Evolutionary conservation across 345 rosid species (phyloP).

Genomic region (Cardiospermum halicacabum): DNA sequence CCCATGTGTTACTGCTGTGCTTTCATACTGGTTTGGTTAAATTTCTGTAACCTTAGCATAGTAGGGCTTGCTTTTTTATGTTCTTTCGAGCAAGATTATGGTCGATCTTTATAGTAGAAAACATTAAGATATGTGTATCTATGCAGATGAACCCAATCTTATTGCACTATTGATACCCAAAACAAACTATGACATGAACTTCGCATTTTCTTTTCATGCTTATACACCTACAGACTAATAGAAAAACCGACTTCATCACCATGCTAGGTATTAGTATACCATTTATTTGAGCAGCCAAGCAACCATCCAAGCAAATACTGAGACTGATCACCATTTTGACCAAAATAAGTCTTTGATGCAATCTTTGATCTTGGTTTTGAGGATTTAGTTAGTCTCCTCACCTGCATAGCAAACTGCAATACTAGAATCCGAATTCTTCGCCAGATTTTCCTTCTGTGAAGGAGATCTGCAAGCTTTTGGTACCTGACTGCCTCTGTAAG

Average conservation of each 20-base stretch:
- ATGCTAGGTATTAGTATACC: not conserved
- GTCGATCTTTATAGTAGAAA: too few relatives aligned
- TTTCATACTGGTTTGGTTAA: not conserved
- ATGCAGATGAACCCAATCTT: not conserved
- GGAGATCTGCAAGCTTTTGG: slow-evolving; percentile 48
- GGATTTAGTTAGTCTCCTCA: slow-evolving; percentile 8
- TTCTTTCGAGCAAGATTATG: too few relatives aligned
- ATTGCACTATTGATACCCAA: not conserved
- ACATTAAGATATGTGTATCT: too few relatives aligned
- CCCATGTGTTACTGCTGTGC: not conserved
- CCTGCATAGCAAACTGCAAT: slow-evolving; percentile 18
- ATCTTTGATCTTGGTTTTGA: slow-evolving; percentile 1
- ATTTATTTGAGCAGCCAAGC: not conserved
- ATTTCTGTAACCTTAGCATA: too few relatives aligned
- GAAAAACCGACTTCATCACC: slow-evolving; percentile 14
- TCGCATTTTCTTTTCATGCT: not conserved
- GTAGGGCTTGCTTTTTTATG: not conserved
- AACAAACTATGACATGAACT: not conserved
- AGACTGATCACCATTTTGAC: not conserved
- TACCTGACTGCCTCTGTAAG: slow-evolving; percentile 36
- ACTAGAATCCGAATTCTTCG: slow-evolving; percentile 7
- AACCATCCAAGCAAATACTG: not conserved
- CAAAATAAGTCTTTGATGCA: not conserved
- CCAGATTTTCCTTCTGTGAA: not conserved
- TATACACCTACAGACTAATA: not conserved